These are phyloP conservation scores for Arthrobotrys sinensis DNA, from an alignment of 2,329 filamentous ascomycete species.

Conservation along the genomic window DNA sequence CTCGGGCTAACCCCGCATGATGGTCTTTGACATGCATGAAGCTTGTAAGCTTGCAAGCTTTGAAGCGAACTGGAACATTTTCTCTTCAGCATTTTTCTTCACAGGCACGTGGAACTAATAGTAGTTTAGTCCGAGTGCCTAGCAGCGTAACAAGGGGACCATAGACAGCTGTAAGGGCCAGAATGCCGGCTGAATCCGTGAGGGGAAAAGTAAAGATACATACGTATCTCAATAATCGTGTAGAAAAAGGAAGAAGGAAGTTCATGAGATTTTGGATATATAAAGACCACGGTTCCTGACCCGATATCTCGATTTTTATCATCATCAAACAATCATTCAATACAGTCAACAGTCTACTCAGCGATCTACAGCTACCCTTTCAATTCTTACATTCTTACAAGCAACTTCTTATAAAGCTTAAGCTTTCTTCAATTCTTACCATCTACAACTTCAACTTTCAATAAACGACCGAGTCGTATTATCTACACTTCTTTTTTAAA, in stretches of 20 bases:
- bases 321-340: constrained; percentile 15
- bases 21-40: neutral
- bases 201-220: constrained; percentile 1
- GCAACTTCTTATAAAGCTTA: neutral
- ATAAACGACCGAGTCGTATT: constrained; percentile 5
- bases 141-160: neutral
- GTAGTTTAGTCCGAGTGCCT: neutral
- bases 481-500: neutral
- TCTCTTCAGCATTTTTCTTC: neutral
- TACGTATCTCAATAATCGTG: neutral
- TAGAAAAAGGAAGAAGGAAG: neutral
- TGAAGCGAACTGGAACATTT: constrained; percentile 30
- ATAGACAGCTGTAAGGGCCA: neutral
- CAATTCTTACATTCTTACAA: constrained; percentile 5
- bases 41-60: neutral
- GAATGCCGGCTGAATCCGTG: neutral
- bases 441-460: neutral
- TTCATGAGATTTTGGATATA: neutral
- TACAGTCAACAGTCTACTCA: neutral
- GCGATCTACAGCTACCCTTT: neutral
- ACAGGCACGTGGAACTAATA: neutral
- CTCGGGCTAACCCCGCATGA: neutral
- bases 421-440: neutral
- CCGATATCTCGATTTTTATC: neutral
- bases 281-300: constrained; percentile 18